Base-by-base conservation (phyloP, 352 stramenopile species). In the Pythium plurisporium region DNA sequence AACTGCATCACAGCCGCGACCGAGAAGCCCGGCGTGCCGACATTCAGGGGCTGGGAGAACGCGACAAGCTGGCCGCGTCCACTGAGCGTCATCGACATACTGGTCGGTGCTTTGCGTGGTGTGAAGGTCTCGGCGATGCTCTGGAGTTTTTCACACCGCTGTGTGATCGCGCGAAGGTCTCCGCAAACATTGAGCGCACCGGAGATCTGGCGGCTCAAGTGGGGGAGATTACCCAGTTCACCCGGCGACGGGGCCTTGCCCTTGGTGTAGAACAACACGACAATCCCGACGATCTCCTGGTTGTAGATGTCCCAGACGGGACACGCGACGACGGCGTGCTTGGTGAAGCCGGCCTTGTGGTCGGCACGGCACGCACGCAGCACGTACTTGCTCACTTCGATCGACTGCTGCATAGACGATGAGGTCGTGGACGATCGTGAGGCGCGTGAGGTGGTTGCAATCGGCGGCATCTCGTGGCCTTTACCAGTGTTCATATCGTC, bases 141-240 rank as follows among this genome's bases (percentile, higher is more conserved):
- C 38, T 89, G 79, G 38, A 89, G 62, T 45, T 72, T 69, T 17
- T 63, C 51, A 42, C 65, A 75, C 5, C 79, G 74, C 5, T 65
- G 52, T 14, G 64, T 82, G 5, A 86, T 58, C 0, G 61, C 70
- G 9, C 56, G 58, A 5, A 91, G 43, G 49, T 91, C 81, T 17
- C 73, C 66, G 43, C 81, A 91, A 1, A 91, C 81, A n/a, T 80
- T 76, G 29, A 91, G 58, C 0, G 79, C 81, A 1, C 81, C 79
- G 0, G 81, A 79, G 59, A 91, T 91, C 56, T 91, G 79, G 2
- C 74, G 69, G 19, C 67, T 84, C 5, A 88, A 30, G 40, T 87
- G 78, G 19, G 79, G 79, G 8, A 89, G 56, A 19, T 84, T 87
- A 11, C 67, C 68, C 11, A 89, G 62, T 36, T 87, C 76, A 11